A percentile compares a stretch with the other conserved stretches of the same genome.
phyloP scores from a whole-genome alignment of 352 stramenopile species.

The Halophytophthora batemanensis region DNA sequence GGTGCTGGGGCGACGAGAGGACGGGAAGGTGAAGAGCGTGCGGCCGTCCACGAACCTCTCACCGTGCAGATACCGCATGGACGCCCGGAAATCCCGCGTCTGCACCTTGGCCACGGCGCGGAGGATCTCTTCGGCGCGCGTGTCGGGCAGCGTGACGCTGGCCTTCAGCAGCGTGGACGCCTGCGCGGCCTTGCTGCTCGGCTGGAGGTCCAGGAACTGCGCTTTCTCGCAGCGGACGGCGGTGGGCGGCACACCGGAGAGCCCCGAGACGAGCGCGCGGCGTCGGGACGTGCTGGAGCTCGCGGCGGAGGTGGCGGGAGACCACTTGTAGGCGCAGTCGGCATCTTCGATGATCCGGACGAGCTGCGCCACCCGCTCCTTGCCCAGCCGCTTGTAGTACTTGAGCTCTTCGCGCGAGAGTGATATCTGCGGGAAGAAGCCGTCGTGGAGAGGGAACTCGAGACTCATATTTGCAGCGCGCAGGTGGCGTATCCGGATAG shows the following conservation, averaged over 20 bases:
- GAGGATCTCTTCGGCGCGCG: slow-evolving; percentile 52
- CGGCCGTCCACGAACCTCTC: slow-evolving; percentile 57
- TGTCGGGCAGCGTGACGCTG: slow-evolving; percentile 50
- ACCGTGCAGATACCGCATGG: slow-evolving; percentile 55
- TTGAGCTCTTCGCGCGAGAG: slow-evolving; percentile 65
- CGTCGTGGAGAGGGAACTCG: slow-evolving; percentile 70
- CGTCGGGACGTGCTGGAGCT: slow-evolving; percentile 10
- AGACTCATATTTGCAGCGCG: slow-evolving; percentile 7
- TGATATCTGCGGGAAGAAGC: slow-evolving; percentile 81
- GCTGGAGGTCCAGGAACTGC: slow-evolving; percentile 70
- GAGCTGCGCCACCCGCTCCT: slow-evolving; percentile 69
- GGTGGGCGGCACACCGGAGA: slow-evolving; percentile 5
- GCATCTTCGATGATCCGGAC: slow-evolving; percentile 78
- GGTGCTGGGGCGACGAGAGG: slow-evolving; percentile 12
- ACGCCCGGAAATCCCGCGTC: slow-evolving; percentile 63
- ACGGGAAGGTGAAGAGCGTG: slow-evolving; percentile 62
- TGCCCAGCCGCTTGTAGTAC: slow-evolving; percentile 75
- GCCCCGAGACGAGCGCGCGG: slow-evolving; percentile 8
- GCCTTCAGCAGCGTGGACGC: slow-evolving; percentile 67
- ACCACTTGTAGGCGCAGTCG: slow-evolving; percentile 78
- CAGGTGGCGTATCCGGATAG: background rate
- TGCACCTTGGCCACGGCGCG: slow-evolving; percentile 48
- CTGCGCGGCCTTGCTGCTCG: slow-evolving; percentile 46
- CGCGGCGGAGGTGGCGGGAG: slow-evolving; percentile 5
- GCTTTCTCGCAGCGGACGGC: slow-evolving; percentile 41